These are phyloP conservation scores for Yamadazyma aaseri DNA, from an alignment of 1,139 yeast species.

Conservation along the genomic window DNA sequence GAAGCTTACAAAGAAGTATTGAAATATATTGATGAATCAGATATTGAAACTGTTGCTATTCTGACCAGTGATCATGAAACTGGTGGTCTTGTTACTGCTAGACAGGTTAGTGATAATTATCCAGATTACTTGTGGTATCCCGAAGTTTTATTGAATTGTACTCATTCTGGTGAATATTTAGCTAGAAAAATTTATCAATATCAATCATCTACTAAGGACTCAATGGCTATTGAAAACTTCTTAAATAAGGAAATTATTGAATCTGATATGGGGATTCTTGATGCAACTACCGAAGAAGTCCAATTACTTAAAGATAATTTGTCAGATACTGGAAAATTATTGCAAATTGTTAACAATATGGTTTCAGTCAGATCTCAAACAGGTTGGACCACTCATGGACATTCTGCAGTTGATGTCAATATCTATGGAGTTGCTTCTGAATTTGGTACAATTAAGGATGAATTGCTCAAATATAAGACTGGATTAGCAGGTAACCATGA, in stretches of 20 bases:
- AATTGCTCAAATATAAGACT: slow-evolving; percentile 28
- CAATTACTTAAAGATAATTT: slow-evolving; percentile 30
- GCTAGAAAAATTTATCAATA: slow-evolving; percentile 27
- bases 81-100: slow-evolving; percentile 76
- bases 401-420: slow-evolving; percentile 87
- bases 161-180: slow-evolving; percentile 73
- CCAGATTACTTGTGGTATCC: slow-evolving; percentile 64
- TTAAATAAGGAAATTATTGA: slow-evolving; percentile 47
- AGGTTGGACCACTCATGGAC: slow-evolving; percentile 91
- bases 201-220: slow-evolving; percentile 26
- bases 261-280: slow-evolving; percentile 58
- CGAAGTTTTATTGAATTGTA: slow-evolving; percentile 58
- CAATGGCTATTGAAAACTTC: slow-evolving; percentile 25
- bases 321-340: slow-evolving; percentile 23
- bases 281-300: slow-evolving; percentile 52
- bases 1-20: slow-evolving; percentile 68
- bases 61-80: slow-evolving; percentile 91
- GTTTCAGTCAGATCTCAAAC: slow-evolving; percentile 69
- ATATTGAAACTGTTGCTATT: slow-evolving; percentile 69
- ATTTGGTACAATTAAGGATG: slow-evolving; percentile 36
- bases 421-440: slow-evolving; percentile 67
- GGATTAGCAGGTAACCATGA: slow-evolving; percentile 76
- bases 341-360: slow-evolving; percentile 50
- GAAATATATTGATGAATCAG: slow-evolving; percentile 60
- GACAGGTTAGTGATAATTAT: slow-evolving; percentile 56